Percentiles rank a stretch among this genome's conserved stretches.
Conservation (phyloP, 129 eudicot species). For the Centella asiatica region DNA sequence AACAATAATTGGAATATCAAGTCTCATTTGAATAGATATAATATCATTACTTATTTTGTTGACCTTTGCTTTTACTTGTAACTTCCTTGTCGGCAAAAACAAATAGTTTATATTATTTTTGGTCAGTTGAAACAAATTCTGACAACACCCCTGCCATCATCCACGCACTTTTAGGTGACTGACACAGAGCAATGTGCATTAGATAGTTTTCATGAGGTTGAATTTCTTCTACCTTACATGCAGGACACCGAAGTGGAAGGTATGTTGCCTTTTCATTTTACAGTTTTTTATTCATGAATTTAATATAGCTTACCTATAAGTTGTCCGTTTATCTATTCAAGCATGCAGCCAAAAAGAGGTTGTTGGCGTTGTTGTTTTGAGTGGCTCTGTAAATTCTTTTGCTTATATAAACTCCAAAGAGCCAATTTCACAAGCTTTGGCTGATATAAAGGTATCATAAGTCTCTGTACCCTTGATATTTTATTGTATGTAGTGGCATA, state of each 20-base stretch:
- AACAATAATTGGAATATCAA: no score
- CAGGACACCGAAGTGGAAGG: slow-evolving; percentile 42
- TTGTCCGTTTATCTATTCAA: slow-evolving; percentile 24
- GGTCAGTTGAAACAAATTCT: no score
- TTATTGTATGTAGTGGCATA: background rate
- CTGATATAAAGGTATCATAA: slow-evolving; percentile 66
- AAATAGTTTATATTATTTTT: background rate
- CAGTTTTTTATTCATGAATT: background rate
- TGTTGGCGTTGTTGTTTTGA: slow-evolving; percentile 46
- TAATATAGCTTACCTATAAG: background rate
- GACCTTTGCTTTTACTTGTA: no score
- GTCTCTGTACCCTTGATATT: background rate
- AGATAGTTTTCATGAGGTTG: slow-evolving; percentile 40
- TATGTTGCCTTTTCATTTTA: slow-evolving; percentile 7
- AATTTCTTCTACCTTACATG: slow-evolving; percentile 49
- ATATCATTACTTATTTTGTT: no score
- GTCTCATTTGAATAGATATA: no score
- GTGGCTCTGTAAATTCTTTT: slow-evolving; percentile 62
- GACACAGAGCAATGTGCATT: slow-evolving; percentile 28
- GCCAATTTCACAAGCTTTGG: slow-evolving; percentile 77
- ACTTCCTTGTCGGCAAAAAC: no score
- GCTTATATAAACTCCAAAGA: slow-evolving; percentile 73
- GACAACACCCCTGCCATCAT: background rate
- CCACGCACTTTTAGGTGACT: slow-evolving; percentile 19
- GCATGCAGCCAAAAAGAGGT: slow-evolving; percentile 56